These are phyloP conservation scores for Candida vartiovaarae DNA, from an alignment of 805 yeast genomes.

Conservation along the genomic window DNA sequence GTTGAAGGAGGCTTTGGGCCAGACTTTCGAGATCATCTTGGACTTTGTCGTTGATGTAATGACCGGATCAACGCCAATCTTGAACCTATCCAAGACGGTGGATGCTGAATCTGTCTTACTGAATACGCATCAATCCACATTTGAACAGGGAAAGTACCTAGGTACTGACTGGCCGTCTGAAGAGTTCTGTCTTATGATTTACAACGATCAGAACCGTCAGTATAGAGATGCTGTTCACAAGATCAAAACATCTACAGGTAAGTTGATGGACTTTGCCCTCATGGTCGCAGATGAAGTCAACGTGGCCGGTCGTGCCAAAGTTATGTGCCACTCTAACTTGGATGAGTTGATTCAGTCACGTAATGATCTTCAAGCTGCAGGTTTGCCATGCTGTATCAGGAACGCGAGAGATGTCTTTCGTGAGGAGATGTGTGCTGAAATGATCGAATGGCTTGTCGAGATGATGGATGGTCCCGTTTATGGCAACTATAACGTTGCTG, in stretches of 20 bases:
- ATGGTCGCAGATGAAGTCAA: conserved; percentile 68
- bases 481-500: conserved; percentile 38
- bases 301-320: conserved; percentile 59
- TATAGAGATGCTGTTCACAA: conserved; percentile 65
- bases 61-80: conserved; percentile 30
- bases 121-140: conserved; percentile 29
- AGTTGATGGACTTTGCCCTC: conserved; percentile 55
- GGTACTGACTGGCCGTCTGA: conserved; percentile 37
- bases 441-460: conserved; percentile 58
- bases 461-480: conserved; percentile 48
- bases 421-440: conserved; percentile 74
- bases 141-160: conserved; percentile 36
- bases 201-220: conserved; percentile 78
- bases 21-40: conserved; percentile 39
- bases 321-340: conserved; percentile 49
- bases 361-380: conserved; percentile 50
- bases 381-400: conserved; percentile 59
- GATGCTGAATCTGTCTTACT: conserved; percentile 21
- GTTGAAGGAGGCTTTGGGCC: conserved; percentile 29
- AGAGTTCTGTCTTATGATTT: conserved; percentile 47
- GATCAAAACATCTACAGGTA: conserved; percentile 55
- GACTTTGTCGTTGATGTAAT: conserved; percentile 61
- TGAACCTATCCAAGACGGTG: conserved; percentile 19
- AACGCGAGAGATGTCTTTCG: conserved; percentile 64
- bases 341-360: conserved; percentile 46